Evolutionary conservation across 176 grass and related monocot genomes (phyloP).

Genomic region (Melocanna baccifera): DNA sequence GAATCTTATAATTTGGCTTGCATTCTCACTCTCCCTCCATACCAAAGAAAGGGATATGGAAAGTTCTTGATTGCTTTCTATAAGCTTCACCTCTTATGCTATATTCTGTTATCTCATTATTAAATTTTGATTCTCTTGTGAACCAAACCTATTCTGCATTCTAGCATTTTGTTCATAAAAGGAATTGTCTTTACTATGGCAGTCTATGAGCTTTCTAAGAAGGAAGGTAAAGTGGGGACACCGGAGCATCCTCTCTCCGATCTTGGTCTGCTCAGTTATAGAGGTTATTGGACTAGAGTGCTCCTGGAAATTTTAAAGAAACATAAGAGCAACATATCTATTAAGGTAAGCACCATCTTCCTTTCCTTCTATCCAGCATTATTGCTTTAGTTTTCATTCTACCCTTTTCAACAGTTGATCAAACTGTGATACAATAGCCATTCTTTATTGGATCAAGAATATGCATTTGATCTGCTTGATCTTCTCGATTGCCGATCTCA

Average conservation of each 20-base stretch:
- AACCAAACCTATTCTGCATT: not conserved
- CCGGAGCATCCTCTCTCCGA: slow-evolving; percentile 94
- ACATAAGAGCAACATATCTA: slow-evolving; percentile 98
- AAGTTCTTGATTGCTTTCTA: slow-evolving; percentile 98
- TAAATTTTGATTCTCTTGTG: not conserved
- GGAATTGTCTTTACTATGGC: slow-evolving; percentile 13
- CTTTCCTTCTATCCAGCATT: not conserved
- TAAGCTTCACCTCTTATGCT: slow-evolving; percentile 44
- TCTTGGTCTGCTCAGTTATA: slow-evolving; percentile 88
- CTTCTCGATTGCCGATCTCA: not conserved
- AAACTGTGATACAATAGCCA: not conserved
- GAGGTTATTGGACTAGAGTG: slow-evolving; percentile 95
- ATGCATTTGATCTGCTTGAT: not conserved
- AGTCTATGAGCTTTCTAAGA: slow-evolving; percentile 99
- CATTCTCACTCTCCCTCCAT: slow-evolving; percentile 98
- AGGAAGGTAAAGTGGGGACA: slow-evolving; percentile 98
- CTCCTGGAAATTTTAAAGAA: slow-evolving; percentile 97
- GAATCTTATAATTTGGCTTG: slow-evolving; percentile 97
- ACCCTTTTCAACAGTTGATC: not conserved
- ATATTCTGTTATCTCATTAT: slow-evolving; percentile 5
- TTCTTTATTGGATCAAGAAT: not conserved
- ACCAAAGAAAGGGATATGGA: slow-evolving; percentile 98
- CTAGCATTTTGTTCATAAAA: slow-evolving; percentile 17
- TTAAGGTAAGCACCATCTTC: slow-evolving; percentile 58
- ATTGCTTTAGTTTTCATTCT: not conserved